Percentiles rank a stretch among this genome's conserved stretches.
Conservation (phyloP, 2,329 filamentous ascomycete species). For the Phialemoniopsis sp. region DNA sequence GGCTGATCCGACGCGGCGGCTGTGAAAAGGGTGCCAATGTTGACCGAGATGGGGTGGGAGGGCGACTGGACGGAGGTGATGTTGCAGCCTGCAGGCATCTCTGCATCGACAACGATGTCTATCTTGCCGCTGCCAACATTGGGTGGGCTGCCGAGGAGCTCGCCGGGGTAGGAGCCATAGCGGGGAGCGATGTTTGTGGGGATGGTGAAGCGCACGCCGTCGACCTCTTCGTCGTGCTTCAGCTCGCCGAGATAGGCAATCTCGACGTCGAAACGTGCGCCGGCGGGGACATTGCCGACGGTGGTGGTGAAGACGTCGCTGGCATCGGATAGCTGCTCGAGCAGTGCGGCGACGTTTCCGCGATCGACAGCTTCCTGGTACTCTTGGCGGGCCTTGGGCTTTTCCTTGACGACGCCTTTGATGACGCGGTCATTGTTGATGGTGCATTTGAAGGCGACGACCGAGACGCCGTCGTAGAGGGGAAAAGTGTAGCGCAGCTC, state of each 20-base stretch:
- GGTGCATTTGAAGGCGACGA: slow-evolving; percentile 63
- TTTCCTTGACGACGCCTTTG: slow-evolving; percentile 63
- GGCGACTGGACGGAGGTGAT: slow-evolving; percentile 63
- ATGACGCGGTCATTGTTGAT: slow-evolving; percentile 57
- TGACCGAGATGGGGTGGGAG: slow-evolving; percentile 63
- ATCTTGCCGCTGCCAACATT: slow-evolving; percentile 30
- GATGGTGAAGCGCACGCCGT: slow-evolving; percentile 66
- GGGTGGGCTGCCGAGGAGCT: slow-evolving; percentile 16
- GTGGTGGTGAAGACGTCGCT: slow-evolving; percentile 66
- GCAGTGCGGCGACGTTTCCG: slow-evolving; percentile 59
- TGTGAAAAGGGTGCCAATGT: slow-evolving; percentile 53
- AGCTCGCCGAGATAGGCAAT: slow-evolving; percentile 65
- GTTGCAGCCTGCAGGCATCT: slow-evolving; percentile 49
- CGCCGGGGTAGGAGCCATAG: slow-evolving; percentile 48
- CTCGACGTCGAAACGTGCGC: slow-evolving; percentile 49
- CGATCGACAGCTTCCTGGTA: slow-evolving; percentile 55
- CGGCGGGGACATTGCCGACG: slow-evolving; percentile 62
- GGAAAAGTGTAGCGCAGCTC: slow-evolving; percentile 67
- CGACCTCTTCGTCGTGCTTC: slow-evolving; percentile 65
- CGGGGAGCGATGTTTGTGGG: slow-evolving; percentile 64
- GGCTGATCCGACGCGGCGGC: slow-evolving; percentile 37
- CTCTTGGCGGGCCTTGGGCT: slow-evolving; percentile 52
- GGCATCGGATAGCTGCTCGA: slow-evolving; percentile 56
- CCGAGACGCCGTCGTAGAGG: slow-evolving; percentile 67
- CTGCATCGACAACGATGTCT: slow-evolving; percentile 54